Evolutionary conservation across 225 moss, liverwort and hornwort species (phyloP), one percentile per base, ranked within the genome.

Genomic region (Lunularia cruciata): DNA sequence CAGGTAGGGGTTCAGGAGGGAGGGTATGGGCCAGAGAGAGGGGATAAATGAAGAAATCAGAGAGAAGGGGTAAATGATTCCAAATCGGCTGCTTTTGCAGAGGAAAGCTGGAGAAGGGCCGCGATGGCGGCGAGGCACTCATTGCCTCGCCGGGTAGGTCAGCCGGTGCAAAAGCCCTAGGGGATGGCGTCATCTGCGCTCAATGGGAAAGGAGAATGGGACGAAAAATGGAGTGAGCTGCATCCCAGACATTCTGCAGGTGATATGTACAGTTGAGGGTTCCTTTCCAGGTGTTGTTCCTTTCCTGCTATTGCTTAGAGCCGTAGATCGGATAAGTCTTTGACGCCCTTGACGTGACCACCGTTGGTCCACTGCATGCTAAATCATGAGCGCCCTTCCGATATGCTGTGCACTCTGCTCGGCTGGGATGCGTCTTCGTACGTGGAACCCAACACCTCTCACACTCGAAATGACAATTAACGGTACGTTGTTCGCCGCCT

Each of bases 241-340:
- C 55, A 55, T 55, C 16, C 55, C 55, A 55, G 55, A 55, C 55
- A 55, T 55, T 55, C 55, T 55, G 55, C 55, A 55, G 55, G 55
- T 55, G 30, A 55, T 55, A 55, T 55, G 30, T 55, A 30, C 55
- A 55, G 55, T 27, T 30, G 55, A 15, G 23, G 30, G 4, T 55
- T 55, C 23, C 30, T 55, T 55, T 55, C 55, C 55, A 55, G 55
- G 31, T 55, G 55, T 55, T 55, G 55, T 31, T 55, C 55, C 55
- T 55, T 55, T 55, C 28, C 12, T 55, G 28, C 55, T 31, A 31
- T 31, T 55, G 23, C 23, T 30, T 28, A 28, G 28, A 26, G 12
- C 27, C 54, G 12, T 55, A 27, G 54, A 55, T 55, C 26, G 28
- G 28, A 55, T 31, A 28, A 55, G 55, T 55, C 11, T 55, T 15